Evolutionary conservation across 257 asterid species (phyloP), one percentile per base, ranked within the genome.

Genomic region (Nicotiana attenuata): DNA sequence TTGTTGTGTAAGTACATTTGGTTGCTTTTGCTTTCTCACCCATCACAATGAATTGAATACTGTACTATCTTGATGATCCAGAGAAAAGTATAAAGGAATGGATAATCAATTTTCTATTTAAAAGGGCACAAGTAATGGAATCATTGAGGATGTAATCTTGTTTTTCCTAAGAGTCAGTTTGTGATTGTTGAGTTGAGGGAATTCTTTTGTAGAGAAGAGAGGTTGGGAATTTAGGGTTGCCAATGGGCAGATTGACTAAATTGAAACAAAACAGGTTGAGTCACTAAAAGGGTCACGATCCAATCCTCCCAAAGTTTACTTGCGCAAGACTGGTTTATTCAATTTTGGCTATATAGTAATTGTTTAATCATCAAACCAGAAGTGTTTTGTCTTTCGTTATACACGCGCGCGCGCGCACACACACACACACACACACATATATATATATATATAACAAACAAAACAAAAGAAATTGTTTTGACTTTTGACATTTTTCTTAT

Each of bases 1-100:
- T n/a, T n/a, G n/a, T n/a, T n/a, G n/a, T n/a, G 98, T 95, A 89
- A 9, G 65, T 38, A 41, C 38, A 64, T 24, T 60, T 86, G 63
- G 17, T 22, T 26, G 19, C 50, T 22, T 60, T 26, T 76, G 20
- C 77, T 78, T 67, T 57, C 78, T 60, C 19, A 73, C 35, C 3
- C 41, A 47, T 71, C 1, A 45, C 78, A 41, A 22, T 45, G 20
- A 71, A 41, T 45, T 26, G 76, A 68, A 10, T n/a, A 71, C 26
- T 35, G 14, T 20, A 67, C 22, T 69, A 71, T 69, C 78, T 20
- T 71, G 47, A 71, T 47, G 78, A 45, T 73, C 26, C 38, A 71
- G 38, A 71, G 78, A 45, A 45, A 71, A 22, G 78, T 9, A 71
- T 71, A 45, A 45, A 71, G 22, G 78, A 45, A 14, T 71, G 38